Conservation (phyloP, 1,139 yeast genomes). For the Debaryomyces psychrophilus region DNA sequence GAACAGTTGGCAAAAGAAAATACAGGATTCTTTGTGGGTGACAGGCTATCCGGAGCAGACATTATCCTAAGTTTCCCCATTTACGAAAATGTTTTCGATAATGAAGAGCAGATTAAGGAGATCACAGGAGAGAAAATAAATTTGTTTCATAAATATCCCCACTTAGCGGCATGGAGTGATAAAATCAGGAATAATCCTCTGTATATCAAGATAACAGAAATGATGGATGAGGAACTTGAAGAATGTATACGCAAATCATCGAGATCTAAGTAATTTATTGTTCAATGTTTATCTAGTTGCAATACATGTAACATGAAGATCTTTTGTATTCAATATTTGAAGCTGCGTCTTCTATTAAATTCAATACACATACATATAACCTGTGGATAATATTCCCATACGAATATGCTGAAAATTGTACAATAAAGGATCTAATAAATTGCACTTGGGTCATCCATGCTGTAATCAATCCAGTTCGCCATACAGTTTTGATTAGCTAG, state of each 20-base stretch:
- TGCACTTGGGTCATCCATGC: conserved; percentile 41
- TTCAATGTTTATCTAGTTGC: neutral
- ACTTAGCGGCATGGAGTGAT: conserved; percentile 43
- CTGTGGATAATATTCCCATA: neutral
- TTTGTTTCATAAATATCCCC: conserved; percentile 33
- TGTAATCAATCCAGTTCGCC: conserved; percentile 69
- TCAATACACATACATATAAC: neutral
- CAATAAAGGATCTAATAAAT: conserved; percentile 15
- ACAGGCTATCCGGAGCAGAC: conserved; percentile 62
- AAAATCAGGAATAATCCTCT: conserved; percentile 34
- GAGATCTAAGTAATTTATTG: neutral
- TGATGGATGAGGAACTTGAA: conserved; percentile 34
- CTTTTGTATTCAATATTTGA: neutral
- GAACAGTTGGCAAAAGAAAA: conserved; percentile 39
- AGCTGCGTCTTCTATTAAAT: conserved; percentile 1
- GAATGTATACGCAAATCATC: neutral
- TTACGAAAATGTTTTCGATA: conserved; percentile 46
- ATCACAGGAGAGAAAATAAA: conserved; percentile 39
- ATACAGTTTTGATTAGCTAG: conserved; percentile 70
- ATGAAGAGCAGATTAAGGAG: conserved; percentile 39
- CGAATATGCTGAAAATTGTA: neutral
- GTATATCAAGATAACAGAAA: conserved; percentile 29
- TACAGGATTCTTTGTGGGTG: conserved; percentile 57
- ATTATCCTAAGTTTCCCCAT: conserved; percentile 53
- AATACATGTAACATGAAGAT: neutral